Evolutionary conservation across 495 filamentous ascomycete genomes (phyloP).

Genomic region (Opeltia flavorubescens): DNA sequence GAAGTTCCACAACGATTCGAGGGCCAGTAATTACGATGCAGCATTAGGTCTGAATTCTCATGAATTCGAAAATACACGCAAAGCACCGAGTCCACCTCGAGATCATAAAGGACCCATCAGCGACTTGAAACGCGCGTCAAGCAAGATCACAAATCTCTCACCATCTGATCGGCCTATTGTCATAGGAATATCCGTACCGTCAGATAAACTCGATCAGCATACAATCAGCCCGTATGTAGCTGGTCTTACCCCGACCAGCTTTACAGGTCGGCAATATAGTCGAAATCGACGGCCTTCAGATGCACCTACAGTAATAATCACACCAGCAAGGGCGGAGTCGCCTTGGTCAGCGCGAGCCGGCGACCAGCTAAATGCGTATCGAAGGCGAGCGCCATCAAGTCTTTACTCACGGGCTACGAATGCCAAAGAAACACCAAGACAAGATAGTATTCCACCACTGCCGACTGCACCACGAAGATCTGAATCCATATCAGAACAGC

Average conservation of each 20-base stretch:
- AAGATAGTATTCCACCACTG: slow-evolving; percentile 44
- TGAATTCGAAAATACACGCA: slow-evolving; percentile 6
- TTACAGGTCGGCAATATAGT: slow-evolving; percentile 21
- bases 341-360: slow-evolving; percentile 45
- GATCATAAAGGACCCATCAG: slow-evolving; percentile 11
- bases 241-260: slow-evolving; percentile 22
- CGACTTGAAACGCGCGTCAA: slow-evolving; percentile 11
- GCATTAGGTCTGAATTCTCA: slow-evolving; percentile 6
- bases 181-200: slow-evolving; percentile 63
- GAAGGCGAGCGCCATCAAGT: slow-evolving; percentile 42
- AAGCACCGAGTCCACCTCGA: slow-evolving; percentile 12
- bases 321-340: slow-evolving; percentile 48
- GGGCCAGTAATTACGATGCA: neutral
- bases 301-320: slow-evolving; percentile 49
- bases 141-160: slow-evolving; percentile 38
- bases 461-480: slow-evolving; percentile 19
- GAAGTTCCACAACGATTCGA: neutral
- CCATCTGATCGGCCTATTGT: slow-evolving; percentile 62
- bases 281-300: slow-evolving; percentile 22
- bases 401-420: slow-evolving; percentile 48
- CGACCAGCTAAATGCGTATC: slow-evolving; percentile 9
- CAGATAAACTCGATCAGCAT: slow-evolving; percentile 36
- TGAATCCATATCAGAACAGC: no score
- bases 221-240: slow-evolving; percentile 38
- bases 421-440: slow-evolving; percentile 14